phyloP scores from a whole-genome alignment of 2,329 filamentous ascomycete species.

The Byssothecium circinans region DNA sequence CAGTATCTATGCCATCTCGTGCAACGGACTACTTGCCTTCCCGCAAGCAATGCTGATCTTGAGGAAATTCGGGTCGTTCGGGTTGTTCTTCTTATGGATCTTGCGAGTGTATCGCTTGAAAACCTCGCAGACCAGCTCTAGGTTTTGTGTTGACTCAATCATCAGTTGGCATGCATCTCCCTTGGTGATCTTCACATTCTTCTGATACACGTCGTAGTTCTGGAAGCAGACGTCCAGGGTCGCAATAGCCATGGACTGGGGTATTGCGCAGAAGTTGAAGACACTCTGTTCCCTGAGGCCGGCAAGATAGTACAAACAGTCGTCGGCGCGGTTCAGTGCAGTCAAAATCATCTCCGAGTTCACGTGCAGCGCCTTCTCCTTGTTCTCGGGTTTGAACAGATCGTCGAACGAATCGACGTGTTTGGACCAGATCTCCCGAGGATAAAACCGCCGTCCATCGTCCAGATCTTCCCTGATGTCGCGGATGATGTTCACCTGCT shows the following conservation, averaged over 20 bases:
- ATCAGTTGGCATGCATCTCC: slow-evolving; percentile 90
- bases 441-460: slow-evolving; percentile 90
- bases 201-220: slow-evolving; percentile 82
- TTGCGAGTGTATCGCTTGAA: slow-evolving; percentile 76
- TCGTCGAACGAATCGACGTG: slow-evolving; percentile 89
- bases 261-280: slow-evolving; percentile 98
- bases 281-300: slow-evolving; percentile 93
- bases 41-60: slow-evolving; percentile 89
- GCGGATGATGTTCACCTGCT: slow-evolving; percentile 98
- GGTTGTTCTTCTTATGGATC: slow-evolving; percentile 93
- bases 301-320: slow-evolving; percentile 97
- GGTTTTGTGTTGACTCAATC: slow-evolving; percentile 89
- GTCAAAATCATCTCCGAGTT: slow-evolving; percentile 94
- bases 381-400: slow-evolving; percentile 79
- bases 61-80: slow-evolving; percentile 87
- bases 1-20: slow-evolving; percentile 7
- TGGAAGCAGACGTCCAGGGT: slow-evolving; percentile 90
- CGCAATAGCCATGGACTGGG: slow-evolving; percentile 95
- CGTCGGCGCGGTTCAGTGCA: slow-evolving; percentile 81
- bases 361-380: slow-evolving; percentile 77
- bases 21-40: slow-evolving; percentile 59
- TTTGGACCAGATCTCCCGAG: slow-evolving; percentile 95
- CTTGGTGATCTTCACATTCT: slow-evolving; percentile 95
- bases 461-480: slow-evolving; percentile 88
- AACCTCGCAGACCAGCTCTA: slow-evolving; percentile 75